Evolutionary conservation across 2,329 filamentous ascomycete species (phyloP).

Genomic region (Aspergillus eucalypticola): DNA sequence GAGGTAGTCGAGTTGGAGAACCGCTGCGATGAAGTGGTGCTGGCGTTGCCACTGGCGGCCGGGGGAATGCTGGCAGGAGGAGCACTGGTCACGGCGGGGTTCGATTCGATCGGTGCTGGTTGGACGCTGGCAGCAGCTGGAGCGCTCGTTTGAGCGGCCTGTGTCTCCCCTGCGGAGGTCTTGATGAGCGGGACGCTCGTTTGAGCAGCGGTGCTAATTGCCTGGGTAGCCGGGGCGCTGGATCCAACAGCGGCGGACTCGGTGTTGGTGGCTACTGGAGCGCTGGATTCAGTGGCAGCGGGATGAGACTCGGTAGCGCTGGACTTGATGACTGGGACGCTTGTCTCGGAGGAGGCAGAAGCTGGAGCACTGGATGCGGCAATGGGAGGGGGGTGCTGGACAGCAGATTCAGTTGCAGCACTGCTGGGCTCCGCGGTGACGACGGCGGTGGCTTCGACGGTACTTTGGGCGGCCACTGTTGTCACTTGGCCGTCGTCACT

Average conservation of each 20-base stretch:
- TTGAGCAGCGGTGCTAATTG: not conserved
- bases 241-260: constrained; percentile 13
- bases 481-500: not conserved
- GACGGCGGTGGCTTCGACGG: not conserved
- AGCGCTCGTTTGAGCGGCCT: not conserved
- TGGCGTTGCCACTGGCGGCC: not conserved
- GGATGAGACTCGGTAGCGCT: not conserved
- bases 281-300: constrained; percentile 10
- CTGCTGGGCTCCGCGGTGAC: not conserved
- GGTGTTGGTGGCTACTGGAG: not conserved
- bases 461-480: not conserved
- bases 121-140: not conserved
- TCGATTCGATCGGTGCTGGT: not conserved
- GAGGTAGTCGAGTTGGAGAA: constrained; percentile 2
- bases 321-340: not conserved
- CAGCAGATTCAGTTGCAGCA: not conserved
- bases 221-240: constrained; percentile 19
- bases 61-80: not conserved
- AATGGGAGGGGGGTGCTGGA: constrained; percentile 10
- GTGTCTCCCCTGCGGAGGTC: not conserved
- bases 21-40: not conserved
- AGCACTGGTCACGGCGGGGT: not conserved
- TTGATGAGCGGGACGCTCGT: not conserved
- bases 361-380: constrained; percentile 12
- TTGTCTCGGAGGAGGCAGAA: not conserved